These are phyloP conservation scores for Tricholomella constricta DNA, from an alignment of 768 basidiomycete species.

Conservation along the genomic window DNA sequence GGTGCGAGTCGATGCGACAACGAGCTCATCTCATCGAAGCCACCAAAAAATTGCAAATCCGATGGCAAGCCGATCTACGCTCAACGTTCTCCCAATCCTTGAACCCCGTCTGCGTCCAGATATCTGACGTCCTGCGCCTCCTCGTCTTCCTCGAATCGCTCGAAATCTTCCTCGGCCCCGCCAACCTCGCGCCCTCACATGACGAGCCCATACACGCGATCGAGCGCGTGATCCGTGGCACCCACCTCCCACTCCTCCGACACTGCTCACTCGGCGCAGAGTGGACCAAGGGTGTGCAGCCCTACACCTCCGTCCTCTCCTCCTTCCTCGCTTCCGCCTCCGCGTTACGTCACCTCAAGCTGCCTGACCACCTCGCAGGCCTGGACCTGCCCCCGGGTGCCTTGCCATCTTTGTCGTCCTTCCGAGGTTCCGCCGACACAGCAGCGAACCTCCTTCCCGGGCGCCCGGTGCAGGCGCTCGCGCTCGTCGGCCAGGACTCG, in stretches of 20 bases:
- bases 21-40: slow-evolving; percentile 48
- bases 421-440: slow-evolving; percentile 61
- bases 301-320: slow-evolving; percentile 41
- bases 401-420: slow-evolving; percentile 51
- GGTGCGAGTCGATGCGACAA: slow-evolving; percentile 52
- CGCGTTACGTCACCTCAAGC: slow-evolving; percentile 45
- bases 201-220: slow-evolving; percentile 40
- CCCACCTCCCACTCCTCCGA: slow-evolving; percentile 42
- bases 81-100: slow-evolving; percentile 31
- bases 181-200: slow-evolving; percentile 31
- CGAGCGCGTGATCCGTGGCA: slow-evolving; percentile 43
- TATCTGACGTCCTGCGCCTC: slow-evolving; percentile 38
- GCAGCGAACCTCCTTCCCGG: slow-evolving; percentile 63
- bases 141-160: slow-evolving; percentile 51
- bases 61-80: slow-evolving; percentile 52
- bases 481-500: slow-evolving; percentile 58
- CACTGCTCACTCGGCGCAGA: slow-evolving; percentile 48
- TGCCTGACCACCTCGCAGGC: slow-evolving; percentile 46
- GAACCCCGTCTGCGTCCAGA: slow-evolving; percentile 38
- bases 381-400: slow-evolving; percentile 44
- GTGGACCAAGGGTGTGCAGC: slow-evolving; percentile 41
- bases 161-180: slow-evolving; percentile 54
- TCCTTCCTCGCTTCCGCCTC: slow-evolving; percentile 46
- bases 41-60: slow-evolving; percentile 49
- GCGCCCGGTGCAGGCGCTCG: slow-evolving; percentile 56